Base-by-base conservation (phyloP, 257 asterid species). In the Datura wrightii region DNA sequence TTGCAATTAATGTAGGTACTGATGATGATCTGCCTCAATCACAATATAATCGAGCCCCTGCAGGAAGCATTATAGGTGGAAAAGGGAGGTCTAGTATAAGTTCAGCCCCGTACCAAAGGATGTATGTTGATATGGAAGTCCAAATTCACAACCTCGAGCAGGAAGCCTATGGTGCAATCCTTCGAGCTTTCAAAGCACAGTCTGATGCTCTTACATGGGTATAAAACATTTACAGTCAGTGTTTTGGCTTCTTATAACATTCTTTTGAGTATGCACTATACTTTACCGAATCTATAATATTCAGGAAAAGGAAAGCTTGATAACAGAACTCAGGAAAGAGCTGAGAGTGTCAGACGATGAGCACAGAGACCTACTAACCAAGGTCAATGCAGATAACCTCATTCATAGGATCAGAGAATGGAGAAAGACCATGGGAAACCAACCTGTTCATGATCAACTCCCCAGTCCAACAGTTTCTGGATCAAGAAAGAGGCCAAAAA, bases 131-230 rank as follows among this genome's bases (percentile, higher is more conserved):
- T 85, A 97, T 97, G 97, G 98, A 97, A 85, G 84, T 58, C 42
- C 96, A 95, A 91, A 95, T 97, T 86, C 99, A 97, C 91, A 86
- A 86, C 84, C 94, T 97, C 48, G 99, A 97, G 90, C 98, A 97
- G 89, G 94, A 94, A 87, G 99, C 99, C 36, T 97, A 97, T 80
- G 95, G 93, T 87, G 98, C 99, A 84, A 90, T 97, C 67, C 90
- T 97, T 62, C 93, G 97, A 86, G 99, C 99, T 86, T 95, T 97
- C 85, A 95, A 97, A 89, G 99, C 99, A 10, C 99, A 97, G 86
- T 97, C 99, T 52, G 97, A 97, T 87, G 99, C 99, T 62, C 97
- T 97, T 81, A 88, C 98, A 88, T 97, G 99, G 99, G 99, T 97
- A 95, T 62, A 36, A 79, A 37, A 13, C 50, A n/a, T 41, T 86